Evolutionary conservation across 2,329 filamentous ascomycete genomes (phyloP), one percentile per base, ranked within the genome.

Genomic region (Metarhizium album): DNA sequence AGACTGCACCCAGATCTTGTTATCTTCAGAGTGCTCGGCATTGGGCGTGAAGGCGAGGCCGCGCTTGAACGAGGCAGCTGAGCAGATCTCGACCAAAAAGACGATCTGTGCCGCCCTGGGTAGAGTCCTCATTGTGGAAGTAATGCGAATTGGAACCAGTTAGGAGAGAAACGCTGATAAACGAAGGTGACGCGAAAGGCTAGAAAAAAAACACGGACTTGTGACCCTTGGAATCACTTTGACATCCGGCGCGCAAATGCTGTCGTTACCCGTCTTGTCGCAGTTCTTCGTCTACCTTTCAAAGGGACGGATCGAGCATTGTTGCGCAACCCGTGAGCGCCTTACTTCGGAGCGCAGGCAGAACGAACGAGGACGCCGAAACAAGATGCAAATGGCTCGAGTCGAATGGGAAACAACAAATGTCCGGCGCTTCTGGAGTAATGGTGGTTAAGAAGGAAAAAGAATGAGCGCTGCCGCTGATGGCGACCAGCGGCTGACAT

Each of bases 31-130:
- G 51, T 74, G 69, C 1, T 76, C 62, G 4, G 67, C 55, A 53
- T 80, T 78, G 6, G 79, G 75, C 18, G 86, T 78, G 65, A 83
- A 86, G 60, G 82, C 77, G 48, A 93, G 82, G 27, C 87, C 87
- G 57, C 87, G 84, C 66, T 90, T 90, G 16, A 70, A 61, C 3
- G 67, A 53, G 20, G 59, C 54, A 45, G 62, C 66, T 4, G 59
- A 58, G n/a, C 59, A 57, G 33, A 62, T 47, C 11, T 56, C 52
- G 6, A 56, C 42, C 24, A 62, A 43, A 27, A 55, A 29, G 35
- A 62, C 38, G 20, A 62, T 45, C 11, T 37, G 53, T n/a, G 46
- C 47, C 14, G 52, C 20, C 9, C 45, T 24, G 23, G 37, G 27
- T 11, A n/a, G 38, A 6, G 38, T 47, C 29, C 31, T 46, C 45